Base-by-base conservation (phyloP, 2,329 filamentous ascomycete genomes). In the Penicillium sp. region DNA sequence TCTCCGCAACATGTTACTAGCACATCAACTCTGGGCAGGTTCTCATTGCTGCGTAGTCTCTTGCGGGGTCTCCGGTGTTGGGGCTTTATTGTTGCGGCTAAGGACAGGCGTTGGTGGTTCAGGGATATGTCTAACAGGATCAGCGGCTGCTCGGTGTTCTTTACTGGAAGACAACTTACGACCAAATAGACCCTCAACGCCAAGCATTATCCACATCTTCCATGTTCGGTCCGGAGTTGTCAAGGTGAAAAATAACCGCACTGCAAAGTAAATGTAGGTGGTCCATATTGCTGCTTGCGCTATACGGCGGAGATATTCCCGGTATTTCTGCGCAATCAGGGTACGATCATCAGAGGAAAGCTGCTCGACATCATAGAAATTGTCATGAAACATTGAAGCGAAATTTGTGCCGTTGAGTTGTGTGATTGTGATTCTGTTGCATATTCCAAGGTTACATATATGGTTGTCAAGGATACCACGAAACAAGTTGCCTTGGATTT, bases 1-100 rank as follows among this genome's bases (percentile, higher is more conserved):
- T 86, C 84, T 15, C 81, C 80, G 57, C 84, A 86, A 70, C 81
- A 84, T 1, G 83, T 83, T 5, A 86, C 69, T 47, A 86, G 78
- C 2, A 84, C 75, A 60, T 86, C 84, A 4, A 86, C 81, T 11
- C 31, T 58, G 1, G 81, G 81, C 0, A 84, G 81, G 4, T 80
- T 77, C 2, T 79, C 72, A 11, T 77, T 72, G 7, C 65, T 60
- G 11, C 51, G 55, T 9, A 72, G 47, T 31, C 69, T 65, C 49
- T 64, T 62, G 4, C 68, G 62, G 6, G 57, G 57, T 5, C 52
- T 48, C 27, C 44, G 44, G 3, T 53, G 15, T 3, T 38, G 21
- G n/a, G 57, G 51, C 9, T 51, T 56, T 33, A 53, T 53, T 19
- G 61, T 61, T 7, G 65, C 63, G 21, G 59, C 52, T 8, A 68